Base-by-base conservation (phyloP, 345 rosid genomes). In the Brassica carinata region DNA sequence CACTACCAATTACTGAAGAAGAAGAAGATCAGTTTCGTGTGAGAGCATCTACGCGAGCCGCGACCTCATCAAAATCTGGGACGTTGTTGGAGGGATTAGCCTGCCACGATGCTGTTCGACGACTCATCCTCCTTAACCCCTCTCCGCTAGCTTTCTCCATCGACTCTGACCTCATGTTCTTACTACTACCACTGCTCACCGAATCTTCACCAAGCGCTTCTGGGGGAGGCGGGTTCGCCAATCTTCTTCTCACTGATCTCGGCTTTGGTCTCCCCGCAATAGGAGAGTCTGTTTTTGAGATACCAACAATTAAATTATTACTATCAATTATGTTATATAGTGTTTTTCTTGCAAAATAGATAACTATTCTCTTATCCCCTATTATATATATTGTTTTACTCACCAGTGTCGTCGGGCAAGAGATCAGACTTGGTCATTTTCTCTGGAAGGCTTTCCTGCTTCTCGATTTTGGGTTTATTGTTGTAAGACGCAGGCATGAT, bases 231-330 rank as follows among this genome's bases (percentile, higher is more conserved):
- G 69, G 85, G 29, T 84, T 89, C 64, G 77, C 78, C 59, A 75
- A 74, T 71, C 87, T 82, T 53, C 85, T 85, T 79, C 96, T 85
- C 72, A 88, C 88, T 59, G 97, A 90, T 85, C 84, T 86, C 31
- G 95, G 97, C 84, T 84, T 87, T 67, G 92, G 85, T 77, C 83
- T 85, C 3, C 86, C 51, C 70, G 78, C 87, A 15, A 2, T 55
- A 3, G 23, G 68, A 3, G 83, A 69, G 11, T 78, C 83, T 79
- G 79, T 78, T 31, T 31, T 31, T 19, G 14, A 17, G 18, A 61
- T 61, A 9, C 6, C n/a, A 61, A 58, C 30, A 19, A 9, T 61
- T 61, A 26, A 10, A 58, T 61, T 26, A 26, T 61, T 26, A 61
- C 33, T 11, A 4, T 61, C 64, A 61, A 11, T n/a, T 18, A 13